Evolutionary conservation across 352 stramenopile genomes (phyloP).

Genomic region (Phytophthora hybrid): DNA sequence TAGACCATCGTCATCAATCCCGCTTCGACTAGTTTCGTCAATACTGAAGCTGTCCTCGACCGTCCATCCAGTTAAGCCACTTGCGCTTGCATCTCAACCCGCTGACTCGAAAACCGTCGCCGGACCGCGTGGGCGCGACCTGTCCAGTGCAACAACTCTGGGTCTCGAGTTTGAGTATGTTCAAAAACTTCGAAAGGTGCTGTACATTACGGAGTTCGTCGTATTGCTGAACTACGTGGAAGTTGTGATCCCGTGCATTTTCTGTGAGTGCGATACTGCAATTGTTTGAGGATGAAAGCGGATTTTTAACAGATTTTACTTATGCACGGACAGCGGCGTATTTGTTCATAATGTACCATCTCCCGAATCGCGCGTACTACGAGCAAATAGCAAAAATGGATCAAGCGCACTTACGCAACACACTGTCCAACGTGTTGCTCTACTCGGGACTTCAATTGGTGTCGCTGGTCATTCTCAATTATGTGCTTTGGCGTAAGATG

Average conservation of each 20-base stretch:
- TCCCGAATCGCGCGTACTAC: constrained; percentile 6
- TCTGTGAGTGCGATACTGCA: not conserved
- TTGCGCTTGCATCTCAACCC: not conserved
- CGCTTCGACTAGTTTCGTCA: not conserved
- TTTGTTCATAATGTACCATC: constrained; percentile 12
- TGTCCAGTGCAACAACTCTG: not conserved
- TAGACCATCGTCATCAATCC: not conserved
- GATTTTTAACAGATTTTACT: not conserved
- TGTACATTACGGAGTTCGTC: constrained; percentile 16
- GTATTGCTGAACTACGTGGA: constrained; percentile 5
- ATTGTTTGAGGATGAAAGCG: not conserved
- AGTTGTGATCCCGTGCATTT: constrained; percentile 8
- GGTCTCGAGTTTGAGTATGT: constrained; percentile 1
- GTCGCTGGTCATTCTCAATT: constrained; percentile 1
- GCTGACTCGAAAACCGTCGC: not conserved
- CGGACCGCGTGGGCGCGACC: not conserved
- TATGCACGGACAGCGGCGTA: constrained; percentile 4
- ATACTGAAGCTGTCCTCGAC: not conserved
- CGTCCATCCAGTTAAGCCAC: not conserved
- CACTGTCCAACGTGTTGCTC: constrained; percentile 6
- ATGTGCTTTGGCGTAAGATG: constrained; percentile 7
- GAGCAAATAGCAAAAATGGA: constrained; percentile 12
- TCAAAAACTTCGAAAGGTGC: not conserved
- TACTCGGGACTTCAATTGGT: constrained; percentile 1
- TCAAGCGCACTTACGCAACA: not conserved